A percentile compares a stretch with the other conserved stretches of the same genome.
phyloP scores from a whole-genome alignment of 164 flowering plant species.

The Nymphaea thermarum region DNA sequence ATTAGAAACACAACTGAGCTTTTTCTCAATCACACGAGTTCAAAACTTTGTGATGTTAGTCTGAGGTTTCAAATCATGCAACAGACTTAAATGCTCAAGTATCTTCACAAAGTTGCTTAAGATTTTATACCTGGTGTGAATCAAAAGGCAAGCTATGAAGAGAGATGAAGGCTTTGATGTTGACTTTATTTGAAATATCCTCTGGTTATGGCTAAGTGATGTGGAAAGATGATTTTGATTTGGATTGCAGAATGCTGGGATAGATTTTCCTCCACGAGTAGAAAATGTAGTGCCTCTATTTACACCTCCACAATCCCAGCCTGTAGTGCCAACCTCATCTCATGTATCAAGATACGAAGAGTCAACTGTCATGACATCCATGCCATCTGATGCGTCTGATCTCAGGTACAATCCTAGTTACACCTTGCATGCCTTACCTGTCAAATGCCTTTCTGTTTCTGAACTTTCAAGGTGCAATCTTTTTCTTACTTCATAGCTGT shows the following conservation, averaged over 20 bases:
- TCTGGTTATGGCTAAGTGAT: too few species aligned
- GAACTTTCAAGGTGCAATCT: neutral
- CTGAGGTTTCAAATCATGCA: too few species aligned
- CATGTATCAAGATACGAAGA: slow-evolving; percentile 31
- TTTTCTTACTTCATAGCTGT: neutral
- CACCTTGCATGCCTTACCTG: neutral
- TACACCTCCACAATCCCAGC: slow-evolving; percentile 90
- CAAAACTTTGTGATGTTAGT: too few species aligned
- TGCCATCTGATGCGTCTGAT: slow-evolving; percentile 60
- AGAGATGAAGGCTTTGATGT: too few species aligned
- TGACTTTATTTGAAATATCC: too few species aligned
- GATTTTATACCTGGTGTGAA: too few species aligned
- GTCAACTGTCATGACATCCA: slow-evolving; percentile 60
- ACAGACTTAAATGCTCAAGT: too few species aligned
- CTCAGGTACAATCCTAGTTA: slow-evolving; percentile 43
- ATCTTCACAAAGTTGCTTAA: too few species aligned
- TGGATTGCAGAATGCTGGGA: slow-evolving; percentile 42
- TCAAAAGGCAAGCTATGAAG: too few species aligned
- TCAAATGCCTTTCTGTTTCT: neutral
- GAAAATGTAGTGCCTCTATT: slow-evolving; percentile 59
- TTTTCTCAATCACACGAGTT: too few species aligned
- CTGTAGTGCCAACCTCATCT: slow-evolving; percentile 24
- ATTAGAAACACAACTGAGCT: too few species aligned
- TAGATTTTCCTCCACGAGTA: slow-evolving; percentile 51
- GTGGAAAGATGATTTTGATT: too few species aligned